These are phyloP conservation scores for Ceratocystis ficicola DNA, from an alignment of 2,329 filamentous ascomycete genomes.

Conservation along the genomic window DNA sequence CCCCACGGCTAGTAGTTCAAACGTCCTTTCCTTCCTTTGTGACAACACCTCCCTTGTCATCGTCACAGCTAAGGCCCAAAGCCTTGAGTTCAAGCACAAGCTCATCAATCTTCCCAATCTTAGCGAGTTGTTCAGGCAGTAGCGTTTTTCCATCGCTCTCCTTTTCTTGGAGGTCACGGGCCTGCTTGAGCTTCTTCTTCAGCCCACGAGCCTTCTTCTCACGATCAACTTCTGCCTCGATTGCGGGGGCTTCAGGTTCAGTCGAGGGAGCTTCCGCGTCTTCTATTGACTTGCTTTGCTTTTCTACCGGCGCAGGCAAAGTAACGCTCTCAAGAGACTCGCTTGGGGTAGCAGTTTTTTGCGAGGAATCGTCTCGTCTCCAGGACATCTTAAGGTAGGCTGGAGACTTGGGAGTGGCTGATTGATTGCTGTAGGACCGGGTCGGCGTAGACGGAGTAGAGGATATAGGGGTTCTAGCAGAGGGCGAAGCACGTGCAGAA, in stretches of 20 bases:
- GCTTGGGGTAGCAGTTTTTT: not conserved
- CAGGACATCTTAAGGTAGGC: conserved; percentile 14
- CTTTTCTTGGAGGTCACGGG: conserved; percentile 78
- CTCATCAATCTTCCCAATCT: conserved; percentile 95
- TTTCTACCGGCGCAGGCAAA: not conserved
- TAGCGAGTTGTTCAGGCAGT: conserved; percentile 88
- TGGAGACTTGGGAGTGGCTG: not conserved
- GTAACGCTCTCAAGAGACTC: not conserved
- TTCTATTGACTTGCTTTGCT: not conserved
- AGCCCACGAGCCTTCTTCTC: conserved; percentile 89
- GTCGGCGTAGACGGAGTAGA: not conserved
- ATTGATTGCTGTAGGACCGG: not conserved
- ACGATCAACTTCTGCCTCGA: conserved; percentile 41
- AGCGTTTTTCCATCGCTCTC: conserved; percentile 75
- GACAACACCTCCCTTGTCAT: conserved; percentile 40
- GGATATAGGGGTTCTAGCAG: not conserved
- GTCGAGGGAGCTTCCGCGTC: not conserved
- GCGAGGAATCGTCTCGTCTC: conserved; percentile 6
- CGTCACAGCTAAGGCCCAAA: conserved; percentile 72
- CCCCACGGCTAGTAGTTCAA: not conserved
- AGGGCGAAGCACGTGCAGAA: not conserved
- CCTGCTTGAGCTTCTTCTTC: conserved; percentile 90
- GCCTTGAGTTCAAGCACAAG: conserved; percentile 76
- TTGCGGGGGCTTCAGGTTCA: conserved; percentile 11
- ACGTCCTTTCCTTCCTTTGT: not conserved